Conservation (phyloP, 345 rosid genomes). For the Aegle marmelos region DNA sequence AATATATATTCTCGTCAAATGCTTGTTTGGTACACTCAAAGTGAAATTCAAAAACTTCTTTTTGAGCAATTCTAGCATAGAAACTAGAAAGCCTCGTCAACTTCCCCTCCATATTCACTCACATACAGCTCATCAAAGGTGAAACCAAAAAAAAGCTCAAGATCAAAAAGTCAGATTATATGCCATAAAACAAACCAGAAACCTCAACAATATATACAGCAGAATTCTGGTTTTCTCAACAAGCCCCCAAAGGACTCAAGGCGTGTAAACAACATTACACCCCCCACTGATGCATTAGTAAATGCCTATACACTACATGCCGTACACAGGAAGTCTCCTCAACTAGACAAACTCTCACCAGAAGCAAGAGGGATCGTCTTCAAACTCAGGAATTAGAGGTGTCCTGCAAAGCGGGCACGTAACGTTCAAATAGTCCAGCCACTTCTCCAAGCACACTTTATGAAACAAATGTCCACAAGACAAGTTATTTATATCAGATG, state of each 20-base stretch:
- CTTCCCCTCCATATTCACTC: not conserved
- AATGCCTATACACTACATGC: slow-evolving; percentile 27
- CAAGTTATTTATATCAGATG: slow-evolving; percentile 62
- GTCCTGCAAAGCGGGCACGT: slow-evolving; percentile 82
- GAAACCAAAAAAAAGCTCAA: slow-evolving; percentile 10
- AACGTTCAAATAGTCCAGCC: slow-evolving; percentile 68
- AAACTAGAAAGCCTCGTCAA: not conserved
- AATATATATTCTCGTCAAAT: not conserved
- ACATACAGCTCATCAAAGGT: not conserved
- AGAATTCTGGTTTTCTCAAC: slow-evolving; percentile 2
- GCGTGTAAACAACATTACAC: not conserved
- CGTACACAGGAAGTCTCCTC: slow-evolving; percentile 28
- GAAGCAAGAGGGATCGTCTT: slow-evolving; percentile 42
- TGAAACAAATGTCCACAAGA: slow-evolving; percentile 73
- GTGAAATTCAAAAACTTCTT: not conserved
- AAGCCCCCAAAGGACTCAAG: slow-evolving; percentile 14
- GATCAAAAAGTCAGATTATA: slow-evolving; percentile 12
- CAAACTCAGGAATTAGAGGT: slow-evolving; percentile 40
- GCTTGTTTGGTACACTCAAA: not conserved
- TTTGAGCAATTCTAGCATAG: not conserved
- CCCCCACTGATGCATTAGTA: not conserved
- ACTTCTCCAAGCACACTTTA: slow-evolving; percentile 71
- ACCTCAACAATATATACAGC: slow-evolving; percentile 30
- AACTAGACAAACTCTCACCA: slow-evolving; percentile 31
- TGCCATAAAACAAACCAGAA: slow-evolving; percentile 21